Percentiles rank a stretch among this genome's conserved stretches.
phyloP scores from a whole-genome alignment of 176 grass and related monocot species.

The Rhipidocladum racemiflorum region DNA sequence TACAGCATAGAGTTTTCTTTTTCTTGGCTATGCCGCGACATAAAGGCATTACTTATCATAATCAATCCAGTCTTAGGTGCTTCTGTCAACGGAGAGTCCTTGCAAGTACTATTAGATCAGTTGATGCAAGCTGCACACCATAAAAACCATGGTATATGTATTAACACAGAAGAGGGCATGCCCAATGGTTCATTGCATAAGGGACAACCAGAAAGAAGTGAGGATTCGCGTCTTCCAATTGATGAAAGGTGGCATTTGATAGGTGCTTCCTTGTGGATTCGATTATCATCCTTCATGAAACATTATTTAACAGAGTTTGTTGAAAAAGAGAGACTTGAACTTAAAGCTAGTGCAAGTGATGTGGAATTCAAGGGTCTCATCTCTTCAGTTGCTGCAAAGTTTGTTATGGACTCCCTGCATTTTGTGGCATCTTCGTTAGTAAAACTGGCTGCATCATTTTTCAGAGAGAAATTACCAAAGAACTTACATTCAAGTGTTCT shows the following conservation, averaged over 20 bases:
- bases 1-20: constrained; percentile 60
- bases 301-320: constrained; percentile 43
- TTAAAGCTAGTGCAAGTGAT: constrained; percentile 31
- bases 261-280: constrained; percentile 65
- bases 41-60: constrained; percentile 58
- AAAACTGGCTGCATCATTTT: constrained; percentile 65
- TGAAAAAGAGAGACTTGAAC: constrained; percentile 40
- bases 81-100: constrained; percentile 47
- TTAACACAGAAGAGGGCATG: constrained; percentile 15
- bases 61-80: constrained; percentile 59
- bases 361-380: constrained; percentile 30
- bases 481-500: constrained; percentile 37
- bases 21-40: constrained; percentile 67
- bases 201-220: constrained; percentile 27
- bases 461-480: constrained; percentile 51
- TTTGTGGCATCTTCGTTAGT: constrained; percentile 69
- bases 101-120: constrained; percentile 46
- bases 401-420: constrained; percentile 49
- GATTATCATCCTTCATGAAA: constrained; percentile 55
- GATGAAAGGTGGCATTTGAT: constrained; percentile 87
- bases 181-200: constrained; percentile 7
- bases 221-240: constrained; percentile 29
- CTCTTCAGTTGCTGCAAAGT: constrained; percentile 44
- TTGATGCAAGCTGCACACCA: constrained; percentile 49
- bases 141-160: constrained; percentile 48